These are phyloP conservation scores for Phialophora chinensis DNA, from an alignment of 2,329 filamentous ascomycete genomes.

Conservation along the genomic window DNA sequence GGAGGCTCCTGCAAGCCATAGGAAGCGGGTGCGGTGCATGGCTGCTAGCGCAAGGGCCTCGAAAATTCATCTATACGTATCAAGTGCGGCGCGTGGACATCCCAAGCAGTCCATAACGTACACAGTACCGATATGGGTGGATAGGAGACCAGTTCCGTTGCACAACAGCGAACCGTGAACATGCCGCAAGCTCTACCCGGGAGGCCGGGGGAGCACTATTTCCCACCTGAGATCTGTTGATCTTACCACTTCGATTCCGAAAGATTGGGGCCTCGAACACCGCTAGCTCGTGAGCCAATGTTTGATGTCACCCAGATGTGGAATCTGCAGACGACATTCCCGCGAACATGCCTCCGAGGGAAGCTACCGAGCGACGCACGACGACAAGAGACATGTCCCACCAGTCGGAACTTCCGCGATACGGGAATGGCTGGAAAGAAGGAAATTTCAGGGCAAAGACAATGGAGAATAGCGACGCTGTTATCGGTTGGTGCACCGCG, in stretches of 20 bases:
- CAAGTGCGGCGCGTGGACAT: not conserved
- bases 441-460: constrained; percentile 5
- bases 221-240: not conserved
- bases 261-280: constrained; percentile 4
- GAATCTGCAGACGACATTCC: constrained; percentile 14
- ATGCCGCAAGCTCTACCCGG: constrained; percentile 15
- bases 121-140: not conserved
- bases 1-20: not conserved
- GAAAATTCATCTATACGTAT: not conserved
- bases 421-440: not conserved
- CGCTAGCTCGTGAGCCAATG: constrained; percentile 4
- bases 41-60: not conserved
- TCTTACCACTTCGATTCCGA: constrained; percentile 9
- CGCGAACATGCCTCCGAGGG: constrained; percentile 6
- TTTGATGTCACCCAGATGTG: constrained; percentile 6
- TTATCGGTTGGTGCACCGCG: constrained; percentile 5
- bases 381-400: constrained; percentile 2
- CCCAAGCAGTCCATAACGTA: not conserved
- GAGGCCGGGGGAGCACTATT: not conserved
- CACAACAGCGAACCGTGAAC: constrained; percentile 1
- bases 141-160: not conserved
- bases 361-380: constrained; percentile 1
- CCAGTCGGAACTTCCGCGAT: constrained; percentile 3
- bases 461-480: not conserved
- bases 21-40: not conserved